Base-by-base conservation (phyloP, 805 yeast species). In the Metschnikowia lochheadii region DNA sequence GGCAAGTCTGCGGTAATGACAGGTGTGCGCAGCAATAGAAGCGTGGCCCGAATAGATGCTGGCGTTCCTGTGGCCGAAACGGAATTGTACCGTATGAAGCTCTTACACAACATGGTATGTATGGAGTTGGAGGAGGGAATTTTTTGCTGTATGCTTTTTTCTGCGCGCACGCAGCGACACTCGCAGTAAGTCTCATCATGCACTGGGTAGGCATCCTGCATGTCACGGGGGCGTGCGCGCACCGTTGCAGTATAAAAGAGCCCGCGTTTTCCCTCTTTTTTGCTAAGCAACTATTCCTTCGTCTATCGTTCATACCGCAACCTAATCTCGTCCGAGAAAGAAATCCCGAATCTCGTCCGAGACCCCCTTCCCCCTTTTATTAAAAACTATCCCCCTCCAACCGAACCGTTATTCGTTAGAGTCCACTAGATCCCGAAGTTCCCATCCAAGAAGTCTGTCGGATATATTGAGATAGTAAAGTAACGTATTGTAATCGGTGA, bases 21-120 rank as follows among this genome's bases (percentile, higher is more conserved):
- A 29, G 99, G 99, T 37, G 76, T 78, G 69, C 99, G 79, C 39
- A 94, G 83, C 41, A 92, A 75, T 50, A 91, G 71, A 39, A 89
- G 63, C 10, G 85, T 82, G 42, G 56, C 51, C 50, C 32, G 59
- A 48, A 56, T 50, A 31, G 38, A 35, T 3, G 84, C 79, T 17
- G 71, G 50, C 42, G 50, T 32, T 40, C 49, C 18, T 5, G 53
- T 33, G 14, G 58, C 26, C 14, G 41, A 23, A 17, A 13, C 42
- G 26, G 60, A 48, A 46, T 56, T 55, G 46, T 48, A 46, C 49
- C 62, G 53, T 40, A 53, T 44, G 32, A 50, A 50, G 35, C 51
- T 51, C 40, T 43, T 55, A 40, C 47, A 37, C 37, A 56, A 48
- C 60, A 56, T 57, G 31, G 41, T 14, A 39, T 20, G 40, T 14